phyloP scores from a whole-genome alignment of 2,329 filamentous ascomycete genomes.

The Penicillium sp. region DNA sequence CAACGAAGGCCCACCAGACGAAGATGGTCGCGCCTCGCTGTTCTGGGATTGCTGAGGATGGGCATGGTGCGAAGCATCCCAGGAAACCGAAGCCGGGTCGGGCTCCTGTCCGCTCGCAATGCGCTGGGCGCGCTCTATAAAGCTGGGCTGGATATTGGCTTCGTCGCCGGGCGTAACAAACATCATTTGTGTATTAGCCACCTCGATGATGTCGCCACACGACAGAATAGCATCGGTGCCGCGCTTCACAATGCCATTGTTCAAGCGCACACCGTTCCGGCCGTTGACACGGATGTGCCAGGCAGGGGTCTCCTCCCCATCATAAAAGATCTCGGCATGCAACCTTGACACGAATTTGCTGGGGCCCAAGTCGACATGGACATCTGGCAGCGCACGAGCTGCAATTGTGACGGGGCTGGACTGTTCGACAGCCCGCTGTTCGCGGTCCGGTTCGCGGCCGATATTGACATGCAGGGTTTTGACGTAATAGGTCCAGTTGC shows the following conservation, averaged over 20 bases:
- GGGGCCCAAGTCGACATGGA: constrained; percentile 87
- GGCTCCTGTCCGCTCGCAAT: constrained; percentile 40
- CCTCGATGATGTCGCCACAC: constrained; percentile 88
- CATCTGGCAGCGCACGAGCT: constrained; percentile 43
- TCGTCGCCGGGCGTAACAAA: constrained; percentile 85
- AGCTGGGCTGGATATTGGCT: constrained; percentile 65
- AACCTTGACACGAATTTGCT: constrained; percentile 77
- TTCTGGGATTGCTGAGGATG: constrained; percentile 30
- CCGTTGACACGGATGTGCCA: constrained; percentile 89
- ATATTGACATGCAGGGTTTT: constrained; percentile 49
- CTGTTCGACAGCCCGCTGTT: constrained; percentile 41
- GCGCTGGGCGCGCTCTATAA: constrained; percentile 64
- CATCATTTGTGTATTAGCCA: constrained; percentile 95
- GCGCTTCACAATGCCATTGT: constrained; percentile 68
- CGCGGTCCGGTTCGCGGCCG: constrained; percentile 48
- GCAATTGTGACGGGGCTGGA: constrained; percentile 47
- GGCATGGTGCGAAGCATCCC: constrained; percentile 38
- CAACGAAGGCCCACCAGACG: constrained; percentile 32
- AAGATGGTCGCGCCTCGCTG: constrained; percentile 19
- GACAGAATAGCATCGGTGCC: constrained; percentile 65
- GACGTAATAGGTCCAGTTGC: constrained; percentile 53
- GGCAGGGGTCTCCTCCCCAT: constrained; percentile 58
- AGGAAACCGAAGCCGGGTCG: constrained; percentile 27
- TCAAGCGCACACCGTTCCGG: constrained; percentile 84
- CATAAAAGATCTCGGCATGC: constrained; percentile 72